Base-by-base conservation (phyloP, 495 filamentous ascomycete genomes). In the Talaromyces wortmannii region DNA sequence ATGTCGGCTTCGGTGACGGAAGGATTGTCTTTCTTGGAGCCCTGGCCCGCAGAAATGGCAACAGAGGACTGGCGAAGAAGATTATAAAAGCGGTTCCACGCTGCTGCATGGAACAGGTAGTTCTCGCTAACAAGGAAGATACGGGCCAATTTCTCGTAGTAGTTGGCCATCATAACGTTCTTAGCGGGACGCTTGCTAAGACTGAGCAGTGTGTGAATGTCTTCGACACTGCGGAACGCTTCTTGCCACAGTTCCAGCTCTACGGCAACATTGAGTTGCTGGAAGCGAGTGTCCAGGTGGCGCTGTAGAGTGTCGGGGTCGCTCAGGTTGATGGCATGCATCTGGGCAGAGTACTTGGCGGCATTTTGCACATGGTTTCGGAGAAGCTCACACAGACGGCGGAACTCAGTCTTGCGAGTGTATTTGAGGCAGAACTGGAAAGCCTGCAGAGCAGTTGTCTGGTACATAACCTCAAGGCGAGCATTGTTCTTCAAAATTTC, bases 101-200 rank as follows among this genome's bases (percentile, higher is more conserved):
- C 91, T 45, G 94, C 94, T 59, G 94, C 94, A 67, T 98, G 94
- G 86, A 98, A 98, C 30, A 98, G 84, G 67, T 97, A 97, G 75
- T 98, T 98, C 76, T 96, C 95, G 71, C 92, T 95, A 60, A 97
- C 95, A 42, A 98, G 83, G 80, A 98, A 98, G 67, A 98, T 98
- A 48, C 91, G 85, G 40, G 94, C 96, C 50, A 98, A 82, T 74
- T 97, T 96, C 80, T 98, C 95, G 75, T 97, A 98, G 83, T 98
- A 98, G 76, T 97, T 98, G 70, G 95, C 94, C 94, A 98, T 98
- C 92, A 97, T 97, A 59, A 96, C 81, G 70, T 97, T 96, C 86
- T 97, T 97, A n/a, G 94, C 88, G 42, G 91, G 92, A 50, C 92
- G 89, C 83, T 98, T 98, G 89, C 94, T 97, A 57, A 97, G 82